phyloP scores from a whole-genome alignment of 1,284 basidiomycete species.

The Sporisorium scitamineum region DNA sequence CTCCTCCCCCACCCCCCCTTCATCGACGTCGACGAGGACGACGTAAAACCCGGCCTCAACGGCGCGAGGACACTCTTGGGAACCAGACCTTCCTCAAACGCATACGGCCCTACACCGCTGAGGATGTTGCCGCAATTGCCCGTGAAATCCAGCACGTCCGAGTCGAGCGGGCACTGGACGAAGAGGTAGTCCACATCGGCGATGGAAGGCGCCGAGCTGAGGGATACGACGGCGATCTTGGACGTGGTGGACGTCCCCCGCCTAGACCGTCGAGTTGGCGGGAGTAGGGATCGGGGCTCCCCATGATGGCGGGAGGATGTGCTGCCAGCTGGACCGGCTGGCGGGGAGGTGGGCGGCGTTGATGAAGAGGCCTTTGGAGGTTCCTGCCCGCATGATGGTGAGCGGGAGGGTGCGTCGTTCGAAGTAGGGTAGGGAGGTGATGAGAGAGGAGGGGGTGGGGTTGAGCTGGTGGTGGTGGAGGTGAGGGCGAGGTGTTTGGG shows the following conservation, averaged over 20 bases:
- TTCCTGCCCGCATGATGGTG: constrained; percentile 74
- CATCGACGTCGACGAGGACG: too few species aligned
- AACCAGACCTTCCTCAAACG: constrained; percentile 16
- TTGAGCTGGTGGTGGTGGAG: not conserved
- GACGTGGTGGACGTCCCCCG: constrained; percentile 82
- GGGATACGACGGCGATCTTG: constrained; percentile 78
- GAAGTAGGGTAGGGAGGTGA: not conserved
- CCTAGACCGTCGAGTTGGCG: constrained; percentile 82
- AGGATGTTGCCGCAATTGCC: constrained; percentile 64
- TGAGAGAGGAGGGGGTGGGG: not conserved
- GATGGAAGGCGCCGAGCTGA: constrained; percentile 1
- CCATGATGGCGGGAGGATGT: constrained; percentile 71
- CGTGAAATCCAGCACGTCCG: constrained; percentile 47
- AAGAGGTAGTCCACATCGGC: constrained; percentile 59
- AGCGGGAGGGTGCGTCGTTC: constrained; percentile 6
- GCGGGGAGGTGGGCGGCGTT: constrained; percentile 71
- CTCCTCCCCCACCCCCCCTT: too few species aligned
- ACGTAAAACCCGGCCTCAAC: not conserved
- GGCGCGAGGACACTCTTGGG: not conserved
- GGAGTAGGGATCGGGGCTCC: constrained; percentile 81
- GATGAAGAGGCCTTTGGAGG: constrained; percentile 82
- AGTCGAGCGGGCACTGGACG: constrained; percentile 57
- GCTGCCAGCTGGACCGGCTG: constrained; percentile 21
- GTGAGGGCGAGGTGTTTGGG: not conserved
- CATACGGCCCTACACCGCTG: constrained; percentile 48